These are phyloP conservation scores for Stereum hirsutum DNA, from an alignment of 1,284 basidiomycete genomes.

Conservation along the genomic window DNA sequence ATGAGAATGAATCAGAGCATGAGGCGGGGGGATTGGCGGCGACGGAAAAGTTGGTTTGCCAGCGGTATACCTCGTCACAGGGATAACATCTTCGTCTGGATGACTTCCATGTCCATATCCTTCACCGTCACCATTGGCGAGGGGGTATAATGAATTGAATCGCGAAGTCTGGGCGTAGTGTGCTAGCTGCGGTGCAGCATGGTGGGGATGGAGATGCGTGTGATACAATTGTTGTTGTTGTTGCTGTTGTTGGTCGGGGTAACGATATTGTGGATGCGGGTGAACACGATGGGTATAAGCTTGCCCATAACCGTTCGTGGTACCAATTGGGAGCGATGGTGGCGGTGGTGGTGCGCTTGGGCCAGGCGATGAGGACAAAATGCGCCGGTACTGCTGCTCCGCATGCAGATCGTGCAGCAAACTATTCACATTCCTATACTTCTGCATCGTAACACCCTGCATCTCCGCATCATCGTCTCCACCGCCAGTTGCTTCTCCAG, in stretches of 20 bases:
- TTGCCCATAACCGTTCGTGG: not conserved
- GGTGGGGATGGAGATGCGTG: not conserved
- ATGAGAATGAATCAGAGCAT: too few species aligned
- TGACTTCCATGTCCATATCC: too few species aligned
- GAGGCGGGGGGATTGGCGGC: too few species aligned
- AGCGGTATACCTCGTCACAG: too few species aligned
- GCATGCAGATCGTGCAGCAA: conserved; percentile 61
- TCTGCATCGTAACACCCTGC: conserved; percentile 4
- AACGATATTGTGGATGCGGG: not conserved
- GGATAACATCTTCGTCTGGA: too few species aligned
- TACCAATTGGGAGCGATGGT: not conserved
- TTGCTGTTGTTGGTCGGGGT: not conserved
- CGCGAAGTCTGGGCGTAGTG: too few species aligned
- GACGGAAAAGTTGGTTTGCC: too few species aligned
- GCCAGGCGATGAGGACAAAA: conserved; percentile 11
- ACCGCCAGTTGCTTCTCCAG: conserved; percentile 6
- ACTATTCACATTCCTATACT: conserved; percentile 50
- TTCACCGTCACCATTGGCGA: too few species aligned
- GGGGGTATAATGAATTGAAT: too few species aligned
- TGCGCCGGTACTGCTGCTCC: conserved; percentile 49
- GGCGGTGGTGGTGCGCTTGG: not conserved
- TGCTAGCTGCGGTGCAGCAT: not conserved
- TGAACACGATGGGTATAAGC: not conserved
- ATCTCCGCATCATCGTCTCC: conserved; percentile 8
- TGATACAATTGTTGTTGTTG: not conserved